Base-by-base conservation (phyloP, 345 rosid genomes). In the Populus davidiana region DNA sequence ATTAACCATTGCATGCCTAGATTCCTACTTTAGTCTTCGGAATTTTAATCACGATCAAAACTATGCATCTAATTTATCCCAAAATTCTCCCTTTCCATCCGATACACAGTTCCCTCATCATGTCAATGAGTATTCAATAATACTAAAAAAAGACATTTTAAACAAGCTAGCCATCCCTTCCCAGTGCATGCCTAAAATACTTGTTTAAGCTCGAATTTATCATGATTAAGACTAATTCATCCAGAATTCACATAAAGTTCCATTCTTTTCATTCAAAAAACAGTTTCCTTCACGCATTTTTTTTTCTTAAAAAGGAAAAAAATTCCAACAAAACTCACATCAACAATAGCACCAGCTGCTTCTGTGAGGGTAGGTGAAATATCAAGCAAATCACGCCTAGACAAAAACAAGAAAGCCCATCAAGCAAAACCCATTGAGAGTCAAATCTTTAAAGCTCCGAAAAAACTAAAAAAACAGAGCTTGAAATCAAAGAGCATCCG, bases 301-400 rank as follows among this genome's bases (percentile, higher is more conserved):
- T 72, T 69, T 67, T 76, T 25, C 44, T 49, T 17, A 71, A 36
- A 67, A 71, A 61, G 73, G 73, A 44, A 56, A 49, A 54, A 29
- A 75, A 73, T 1, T 11, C 49, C 10, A 38, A 61, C 2, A 20
- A 11, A 74, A 67, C 91, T 84, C 78, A 92, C 99, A 88, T 96
- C 99, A 73, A 94, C 87, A 80, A 94, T 96, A 75, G 98, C 99
- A 71, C 99, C 99, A 70, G 94, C 97, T 82, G 98, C 98, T 86
- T 96, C 99, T 18, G 98, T 90, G 21, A 96, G 90, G 20, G 94
- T 86, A 0, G 97, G 98, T 8, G 97, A 89, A 67, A 94, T 86
- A 43, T 96, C 98, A n/a, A 96, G 91, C 88, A 96, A 82, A 86
- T 96, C 97, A 75, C 90, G 89, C 86, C 98, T 94, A 75, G 38